Base-by-base conservation (phyloP, 2,329 filamentous ascomycete species). In the Colletotrichum magnum region DNA sequence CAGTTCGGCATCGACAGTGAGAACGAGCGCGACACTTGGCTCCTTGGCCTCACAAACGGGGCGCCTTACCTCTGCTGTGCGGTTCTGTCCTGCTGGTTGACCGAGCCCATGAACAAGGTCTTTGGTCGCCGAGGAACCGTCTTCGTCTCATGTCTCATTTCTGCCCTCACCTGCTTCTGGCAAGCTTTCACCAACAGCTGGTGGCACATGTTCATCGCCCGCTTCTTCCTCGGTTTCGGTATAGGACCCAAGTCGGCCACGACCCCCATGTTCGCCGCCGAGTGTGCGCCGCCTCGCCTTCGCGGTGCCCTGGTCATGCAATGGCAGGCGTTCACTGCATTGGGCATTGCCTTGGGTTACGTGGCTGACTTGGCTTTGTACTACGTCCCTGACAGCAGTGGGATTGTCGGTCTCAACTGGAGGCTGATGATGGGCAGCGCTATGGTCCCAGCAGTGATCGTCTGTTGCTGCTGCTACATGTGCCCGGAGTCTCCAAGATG, bases 91-190 rank as follows among this genome's bases (percentile, higher is more conserved):
- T 80, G 79, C 58, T 80, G 79, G 79, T 79, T 77, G 0, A 79
- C 75, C 15, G 76, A 77, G 2, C 0, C 69, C 76, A 2, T 91
- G 67, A 92, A 92, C 75, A 86, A 88, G 68, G 86, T 80, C 74
- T 88, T 90, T 63, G 90, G 90, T 5, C 86, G 90, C 43, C 85
- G 90, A 2, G 89, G 90, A 32, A 91, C 89, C 4, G 90, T 91
- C 60, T 90, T 91, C 75, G 84, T 90, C 63, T 88, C 88, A 2
- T 89, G 89, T 68, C 82, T 86, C 60, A 83, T 79, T 68, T 88
- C 87, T 79, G 77, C 79, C 82, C n/a, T 77, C 84, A 70, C 79
- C 79, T 56, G 86, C 79, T 48, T 88, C 87, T 76, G 87, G 88
- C 59, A 91, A 88, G 88, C 78, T 3, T 66, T 85, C 79, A 80